Percentiles rank a stretch among this genome's conserved stretches.
phyloP scores from a whole-genome alignment of 2,329 filamentous ascomycete genomes.

The Cladosporium sphaerospermum region DNA sequence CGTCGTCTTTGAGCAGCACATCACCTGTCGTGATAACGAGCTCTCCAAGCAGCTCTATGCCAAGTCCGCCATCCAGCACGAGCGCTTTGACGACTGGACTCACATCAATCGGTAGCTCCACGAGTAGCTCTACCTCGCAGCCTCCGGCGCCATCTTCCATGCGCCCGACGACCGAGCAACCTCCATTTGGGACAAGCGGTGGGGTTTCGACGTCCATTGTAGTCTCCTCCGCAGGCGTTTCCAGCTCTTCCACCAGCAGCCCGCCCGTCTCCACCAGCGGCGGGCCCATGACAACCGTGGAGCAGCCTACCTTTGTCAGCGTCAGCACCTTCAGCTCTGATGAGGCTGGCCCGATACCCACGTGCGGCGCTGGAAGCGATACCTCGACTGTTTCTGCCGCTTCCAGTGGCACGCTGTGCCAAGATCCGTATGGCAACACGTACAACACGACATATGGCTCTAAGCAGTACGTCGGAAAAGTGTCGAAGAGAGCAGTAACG shows the following conservation, averaged over 20 bases:
- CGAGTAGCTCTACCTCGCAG: too few relatives aligned
- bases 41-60: too few relatives aligned
- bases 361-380: slow-evolving; percentile 3
- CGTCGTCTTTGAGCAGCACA: not conserved
- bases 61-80: not conserved
- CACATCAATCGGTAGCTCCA: too few relatives aligned
- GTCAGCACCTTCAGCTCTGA: slow-evolving; percentile 3
- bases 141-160: too few relatives aligned
- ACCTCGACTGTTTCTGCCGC: not conserved
- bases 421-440: slow-evolving; percentile 18
- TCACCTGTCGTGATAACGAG: not conserved
- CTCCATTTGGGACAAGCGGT: not conserved
- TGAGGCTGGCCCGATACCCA: slow-evolving; percentile 1
- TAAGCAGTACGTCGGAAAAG: slow-evolving; percentile 17
- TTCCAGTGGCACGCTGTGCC: slow-evolving; percentile 9
- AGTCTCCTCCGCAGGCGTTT: too few relatives aligned
- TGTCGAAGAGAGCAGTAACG: slow-evolving; percentile 17
- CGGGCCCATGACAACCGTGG: not conserved
- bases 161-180: not conserved
- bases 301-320: slow-evolving; percentile 4
- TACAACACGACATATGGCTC: slow-evolving; percentile 19
- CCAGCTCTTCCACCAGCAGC: not conserved
- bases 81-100: not conserved
- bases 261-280: not conserved
- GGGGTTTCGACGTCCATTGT: not conserved